phyloP scores from a whole-genome alignment of 495 filamentous ascomycete species.

The Cenococcum geophilum region DNA sequence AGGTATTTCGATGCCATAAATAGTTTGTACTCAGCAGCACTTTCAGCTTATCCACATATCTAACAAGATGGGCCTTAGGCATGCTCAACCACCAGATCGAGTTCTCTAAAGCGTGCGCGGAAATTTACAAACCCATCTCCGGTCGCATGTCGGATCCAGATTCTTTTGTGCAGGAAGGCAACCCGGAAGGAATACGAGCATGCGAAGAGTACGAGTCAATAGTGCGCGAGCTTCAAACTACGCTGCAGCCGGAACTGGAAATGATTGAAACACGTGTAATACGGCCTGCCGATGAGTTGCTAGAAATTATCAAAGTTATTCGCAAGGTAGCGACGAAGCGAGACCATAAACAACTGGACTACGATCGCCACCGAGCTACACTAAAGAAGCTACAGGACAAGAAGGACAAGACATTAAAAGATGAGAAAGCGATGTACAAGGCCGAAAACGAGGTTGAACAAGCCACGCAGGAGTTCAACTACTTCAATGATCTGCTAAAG shows the following conservation, averaged over 20 bases:
- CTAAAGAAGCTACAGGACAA: constrained; percentile 96
- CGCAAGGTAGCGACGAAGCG: constrained; percentile 84
- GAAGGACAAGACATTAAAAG: constrained; percentile 91
- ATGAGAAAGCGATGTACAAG: constrained; percentile 96
- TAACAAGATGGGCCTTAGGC: constrained; percentile 45
- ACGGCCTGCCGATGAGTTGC: constrained; percentile 85
- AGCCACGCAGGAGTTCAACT: constrained; percentile 91
- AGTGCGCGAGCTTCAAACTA: constrained; percentile 83
- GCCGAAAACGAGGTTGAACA: constrained; percentile 87
- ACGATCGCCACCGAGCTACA: constrained; percentile 73
- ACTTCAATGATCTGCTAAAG: constrained; percentile 94
- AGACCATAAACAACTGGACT: constrained; percentile 96
- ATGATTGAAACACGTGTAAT: constrained; percentile 95
- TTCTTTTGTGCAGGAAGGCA: constrained; percentile 70
- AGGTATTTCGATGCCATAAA: constrained; percentile 93
- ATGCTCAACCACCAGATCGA: constrained; percentile 98
- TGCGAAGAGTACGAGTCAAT: constrained; percentile 96
- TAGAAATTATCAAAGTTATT: constrained; percentile 92
- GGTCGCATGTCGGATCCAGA: constrained; percentile 92
- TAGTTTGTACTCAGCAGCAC: constrained; percentile 43
- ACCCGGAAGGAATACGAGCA: constrained; percentile 87
- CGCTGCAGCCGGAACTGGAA: constrained; percentile 84
- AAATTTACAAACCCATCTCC: constrained; percentile 98
- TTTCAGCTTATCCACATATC: neutral
- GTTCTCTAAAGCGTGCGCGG: constrained; percentile 89